phyloP scores from a whole-genome alignment of 2,329 filamentous ascomycete species.

The Aspergillus clavatus region DNA sequence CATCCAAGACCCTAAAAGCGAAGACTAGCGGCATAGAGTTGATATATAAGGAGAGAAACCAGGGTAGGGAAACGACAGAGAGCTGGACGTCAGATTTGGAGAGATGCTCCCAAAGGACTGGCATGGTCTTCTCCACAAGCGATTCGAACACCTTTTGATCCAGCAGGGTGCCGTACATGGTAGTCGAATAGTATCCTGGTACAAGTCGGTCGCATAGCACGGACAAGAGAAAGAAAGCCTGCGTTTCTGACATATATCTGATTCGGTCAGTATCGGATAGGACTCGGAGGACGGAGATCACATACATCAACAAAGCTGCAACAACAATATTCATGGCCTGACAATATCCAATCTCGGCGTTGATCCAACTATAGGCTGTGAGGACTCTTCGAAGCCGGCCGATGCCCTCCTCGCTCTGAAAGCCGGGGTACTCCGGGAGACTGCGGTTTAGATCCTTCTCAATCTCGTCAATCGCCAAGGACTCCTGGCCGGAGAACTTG shows the following conservation, averaged over 20 bases:
- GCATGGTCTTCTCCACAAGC: constrained; percentile 98
- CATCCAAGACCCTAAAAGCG: constrained; percentile 91
- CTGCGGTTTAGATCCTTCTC: constrained; percentile 97
- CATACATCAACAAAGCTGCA: constrained; percentile 84
- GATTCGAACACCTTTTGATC: constrained; percentile 98
- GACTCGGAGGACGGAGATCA: constrained; percentile 7
- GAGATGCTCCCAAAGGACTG: constrained; percentile 96
- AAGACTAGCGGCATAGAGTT: constrained; percentile 99
- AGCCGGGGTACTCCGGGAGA: constrained; percentile 93
- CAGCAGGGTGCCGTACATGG: constrained; percentile 96
- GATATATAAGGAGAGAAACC: constrained; percentile 97
- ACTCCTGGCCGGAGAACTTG: constrained; percentile 79
- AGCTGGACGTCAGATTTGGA: constrained; percentile 94
- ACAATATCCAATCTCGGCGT: constrained; percentile 93
- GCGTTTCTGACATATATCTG: constrained; percentile 89
- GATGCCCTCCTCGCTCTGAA: constrained; percentile 94
- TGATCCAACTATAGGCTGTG: constrained; percentile 96
- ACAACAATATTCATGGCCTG: constrained; percentile 99
- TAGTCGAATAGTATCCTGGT: constrained; percentile 95
- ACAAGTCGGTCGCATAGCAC: constrained; percentile 87
- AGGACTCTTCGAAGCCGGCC: constrained; percentile 81
- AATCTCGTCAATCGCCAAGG: constrained; percentile 95
- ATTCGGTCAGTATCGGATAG: constrained; percentile 17
- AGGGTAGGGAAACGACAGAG: constrained; percentile 92
- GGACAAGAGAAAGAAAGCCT: constrained; percentile 92